phyloP scores from a whole-genome alignment of 2,329 filamentous ascomycete genomes.

The Fusarium luffae region DNA sequence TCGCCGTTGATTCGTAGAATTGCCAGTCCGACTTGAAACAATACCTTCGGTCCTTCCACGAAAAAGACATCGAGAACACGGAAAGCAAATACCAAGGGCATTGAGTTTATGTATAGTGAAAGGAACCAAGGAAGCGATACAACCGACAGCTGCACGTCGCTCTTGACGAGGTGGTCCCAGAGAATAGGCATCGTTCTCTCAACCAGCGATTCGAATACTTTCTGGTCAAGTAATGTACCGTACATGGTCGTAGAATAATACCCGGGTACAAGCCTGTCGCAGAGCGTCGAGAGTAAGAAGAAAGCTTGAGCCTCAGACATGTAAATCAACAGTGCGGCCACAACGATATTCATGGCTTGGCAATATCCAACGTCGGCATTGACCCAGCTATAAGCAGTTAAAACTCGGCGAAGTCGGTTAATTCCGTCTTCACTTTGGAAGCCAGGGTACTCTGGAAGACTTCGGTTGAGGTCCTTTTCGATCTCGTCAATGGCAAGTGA shows the following conservation, averaged over 20 bases:
- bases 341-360: slow-evolving; percentile 99
- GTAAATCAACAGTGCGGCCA: slow-evolving; percentile 97
- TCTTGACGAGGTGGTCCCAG: slow-evolving; percentile 98
- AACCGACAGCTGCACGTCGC: slow-evolving; percentile 95
- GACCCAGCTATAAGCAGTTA: slow-evolving; percentile 98
- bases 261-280: slow-evolving; percentile 90
- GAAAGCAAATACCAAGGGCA: slow-evolving; percentile 98
- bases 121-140: slow-evolving; percentile 98
- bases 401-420: slow-evolving; percentile 84
- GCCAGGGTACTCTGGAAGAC: slow-evolving; percentile 94
- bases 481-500: slow-evolving; percentile 98
- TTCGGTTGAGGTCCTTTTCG: slow-evolving; percentile 96
- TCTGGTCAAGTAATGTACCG: slow-evolving; percentile 93
- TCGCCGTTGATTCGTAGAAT: slow-evolving; percentile 97
- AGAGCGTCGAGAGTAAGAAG: slow-evolving; percentile 89
- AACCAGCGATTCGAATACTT: slow-evolving; percentile 97
- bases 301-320: slow-evolving; percentile 97
- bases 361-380: slow-evolving; percentile 97
- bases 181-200: slow-evolving; percentile 98
- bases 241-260: slow-evolving; percentile 99
- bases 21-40: slow-evolving; percentile 97
- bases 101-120: slow-evolving; percentile 98
- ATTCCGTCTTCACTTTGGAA: slow-evolving; percentile 98
- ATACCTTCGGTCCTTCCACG: slow-evolving; percentile 94
- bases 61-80: slow-evolving; percentile 98